These are phyloP conservation scores for Musa beccarii DNA, from an alignment of 176 grass and related monocot species.

Conservation along the genomic window DNA sequence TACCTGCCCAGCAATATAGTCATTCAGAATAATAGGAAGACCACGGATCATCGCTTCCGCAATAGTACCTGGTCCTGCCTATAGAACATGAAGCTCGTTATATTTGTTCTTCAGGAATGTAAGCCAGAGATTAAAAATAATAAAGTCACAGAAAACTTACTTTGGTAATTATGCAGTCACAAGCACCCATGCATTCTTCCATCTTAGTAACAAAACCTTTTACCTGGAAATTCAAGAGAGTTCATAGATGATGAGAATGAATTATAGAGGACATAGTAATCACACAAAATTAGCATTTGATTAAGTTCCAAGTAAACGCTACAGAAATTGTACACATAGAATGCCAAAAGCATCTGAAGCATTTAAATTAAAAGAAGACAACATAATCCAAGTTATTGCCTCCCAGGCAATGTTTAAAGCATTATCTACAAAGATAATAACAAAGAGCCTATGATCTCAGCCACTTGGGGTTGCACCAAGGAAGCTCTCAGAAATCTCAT, in stretches of 20 bases:
- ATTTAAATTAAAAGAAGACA: neutral
- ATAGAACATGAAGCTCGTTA: conserved; percentile 20
- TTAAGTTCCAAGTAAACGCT: neutral
- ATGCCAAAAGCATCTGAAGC: neutral
- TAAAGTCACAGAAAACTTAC: conserved; percentile 22
- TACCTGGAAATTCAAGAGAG: conserved; percentile 45
- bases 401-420: neutral
- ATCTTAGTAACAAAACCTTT: conserved; percentile 98
- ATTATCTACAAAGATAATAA: too few relatives aligned
- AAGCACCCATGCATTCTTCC: conserved; percentile 99
- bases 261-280: neutral
- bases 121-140: neutral
- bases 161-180: conserved; percentile 95
- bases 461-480: too few relatives aligned
- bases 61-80: conserved; percentile 96
- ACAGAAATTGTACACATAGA: too few relatives aligned
- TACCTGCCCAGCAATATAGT: conserved; percentile 95
- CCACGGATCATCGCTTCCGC: conserved; percentile 96
- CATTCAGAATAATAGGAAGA: conserved; percentile 93
- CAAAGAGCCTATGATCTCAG: too few relatives aligned
- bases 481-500: too few relatives aligned
- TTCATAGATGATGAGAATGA: neutral
- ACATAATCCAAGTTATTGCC: neutral
- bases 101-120: neutral
- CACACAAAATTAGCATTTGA: neutral